Evolutionary conservation across 495 filamentous ascomycete genomes (phyloP), one percentile per base, ranked within the genome.

Genomic region (Talaromyces nanjingensis): DNA sequence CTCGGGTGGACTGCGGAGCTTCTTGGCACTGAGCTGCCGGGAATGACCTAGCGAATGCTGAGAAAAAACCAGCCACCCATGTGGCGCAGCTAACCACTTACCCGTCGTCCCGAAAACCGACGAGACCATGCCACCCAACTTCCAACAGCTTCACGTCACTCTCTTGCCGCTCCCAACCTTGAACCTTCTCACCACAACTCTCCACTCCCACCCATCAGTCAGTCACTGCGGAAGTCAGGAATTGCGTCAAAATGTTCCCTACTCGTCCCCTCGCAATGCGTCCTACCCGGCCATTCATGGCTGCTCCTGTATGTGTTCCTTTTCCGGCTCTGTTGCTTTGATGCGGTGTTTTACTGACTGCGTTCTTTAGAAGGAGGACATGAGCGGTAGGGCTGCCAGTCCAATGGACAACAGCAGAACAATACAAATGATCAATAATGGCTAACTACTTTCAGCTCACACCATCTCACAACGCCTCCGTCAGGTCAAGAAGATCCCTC

Each of bases 401-500:
- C 52, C 39, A 34, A 12, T 60, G 20, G 29, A 34, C 37, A 24
- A n/a, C 22, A 56, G 22, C 22, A 56, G 3, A 29, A 12, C 18
- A 18, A 14, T n/a, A 54, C 49, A n/a, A 29, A 47, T 27, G 59
- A 49, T 25, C 3, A 24, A 3, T 27, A 12, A 66, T 64, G 67
- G 69, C 72, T 82, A 66, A 80, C 71, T 60, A 62, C 29, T 66
- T 66, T 37, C 69, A 98, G 94, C 91, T 73, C 94, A 98, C 81
- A 98, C 94, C 64, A 88, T 99, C 79, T 97, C 94, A 55, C 94
- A 99, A 81, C 89, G 96, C 69, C 82, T 99, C 65, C 88, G 94
- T 70, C 84, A 82, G 66, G 78, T 97, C 65, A 91, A 89, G 85
- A 86, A 85, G 80, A 87, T 96, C 72, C 94, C 94, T 65, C 87